Conservation (phyloP, 2,329 filamentous ascomycete genomes). For the Sphaerostilbella broomeana region DNA sequence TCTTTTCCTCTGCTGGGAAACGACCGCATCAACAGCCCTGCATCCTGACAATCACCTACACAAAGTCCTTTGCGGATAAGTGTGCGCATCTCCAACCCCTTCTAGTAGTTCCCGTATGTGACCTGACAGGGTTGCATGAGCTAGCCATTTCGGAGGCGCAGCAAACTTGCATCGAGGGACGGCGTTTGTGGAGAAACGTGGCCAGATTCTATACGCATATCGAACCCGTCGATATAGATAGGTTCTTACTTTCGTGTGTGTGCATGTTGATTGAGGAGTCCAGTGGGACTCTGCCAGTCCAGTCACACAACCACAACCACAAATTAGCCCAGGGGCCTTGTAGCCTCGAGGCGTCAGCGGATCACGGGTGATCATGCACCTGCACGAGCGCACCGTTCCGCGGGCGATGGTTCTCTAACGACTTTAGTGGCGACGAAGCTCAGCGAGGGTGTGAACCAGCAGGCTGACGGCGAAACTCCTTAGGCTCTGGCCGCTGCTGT, state of each 20-base stretch:
- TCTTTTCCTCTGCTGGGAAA: too few species aligned
- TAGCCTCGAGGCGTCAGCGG: constrained; percentile 19
- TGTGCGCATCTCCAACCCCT: neutral
- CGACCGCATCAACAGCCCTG: too few species aligned
- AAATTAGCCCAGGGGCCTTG: constrained; percentile 5
- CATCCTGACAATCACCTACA: too few species aligned
- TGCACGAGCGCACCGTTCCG: constrained; percentile 33
- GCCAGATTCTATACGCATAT: constrained; percentile 22
- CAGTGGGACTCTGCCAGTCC: neutral
- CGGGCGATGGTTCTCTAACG: constrained; percentile 12
- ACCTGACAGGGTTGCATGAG: constrained; percentile 1
- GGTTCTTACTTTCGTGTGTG: constrained; percentile 1
- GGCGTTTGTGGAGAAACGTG: constrained; percentile 21
- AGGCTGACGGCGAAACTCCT: neutral
- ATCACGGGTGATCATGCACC: constrained; percentile 30
- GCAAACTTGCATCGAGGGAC: constrained; percentile 11
- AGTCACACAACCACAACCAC: constrained; percentile 7
- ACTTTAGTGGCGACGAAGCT: constrained; percentile 11
- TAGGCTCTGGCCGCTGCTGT: neutral
- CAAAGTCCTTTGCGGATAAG: too few species aligned
- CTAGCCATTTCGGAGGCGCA: constrained; percentile 10
- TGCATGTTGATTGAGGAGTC: constrained; percentile 2
- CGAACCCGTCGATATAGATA: neutral
- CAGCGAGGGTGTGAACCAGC: constrained; percentile 6
- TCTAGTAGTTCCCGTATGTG: neutral